These are phyloP conservation scores for Malania oleifera DNA, from an alignment of 164 flowering plant species.

Conservation along the genomic window DNA sequence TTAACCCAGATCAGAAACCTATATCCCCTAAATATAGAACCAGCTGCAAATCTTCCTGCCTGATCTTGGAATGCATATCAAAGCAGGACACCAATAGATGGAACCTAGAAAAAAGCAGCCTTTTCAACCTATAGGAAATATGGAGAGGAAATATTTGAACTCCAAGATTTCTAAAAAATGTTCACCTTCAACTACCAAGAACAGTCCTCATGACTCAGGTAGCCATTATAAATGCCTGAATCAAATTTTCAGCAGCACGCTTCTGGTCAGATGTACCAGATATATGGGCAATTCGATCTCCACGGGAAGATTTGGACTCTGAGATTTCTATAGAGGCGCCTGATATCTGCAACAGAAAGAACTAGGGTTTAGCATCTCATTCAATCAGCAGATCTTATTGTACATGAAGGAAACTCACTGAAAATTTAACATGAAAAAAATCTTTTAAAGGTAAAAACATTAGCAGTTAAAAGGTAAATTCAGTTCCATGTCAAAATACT, in stretches of 20 bases:
- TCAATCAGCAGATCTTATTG: neutral
- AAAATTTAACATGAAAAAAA: neutral
- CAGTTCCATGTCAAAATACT: too few species aligned
- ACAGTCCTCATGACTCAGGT: conserved; percentile 28
- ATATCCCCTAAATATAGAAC: conserved; percentile 13
- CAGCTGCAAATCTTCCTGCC: conserved; percentile 12
- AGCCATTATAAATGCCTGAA: conserved; percentile 91
- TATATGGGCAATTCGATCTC: conserved; percentile 76
- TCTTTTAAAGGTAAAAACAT: neutral
- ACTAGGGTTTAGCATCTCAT: neutral
- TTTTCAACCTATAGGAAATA: conserved; percentile 35
- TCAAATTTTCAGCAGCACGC: conserved; percentile 82
- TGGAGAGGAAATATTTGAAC: conserved; percentile 14
- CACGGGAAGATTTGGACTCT: conserved; percentile 70
- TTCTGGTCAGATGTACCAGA: conserved; percentile 92
- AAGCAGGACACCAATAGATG: conserved; percentile 17
- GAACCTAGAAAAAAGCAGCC: conserved; percentile 19
- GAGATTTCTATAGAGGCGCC: conserved; percentile 83
- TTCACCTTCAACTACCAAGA: conserved; percentile 23
- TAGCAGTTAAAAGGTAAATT: neutral
- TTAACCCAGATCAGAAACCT: conserved; percentile 14
- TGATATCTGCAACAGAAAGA: conserved; percentile 62
- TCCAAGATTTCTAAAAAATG: conserved; percentile 16
- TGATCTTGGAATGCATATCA: conserved; percentile 14
- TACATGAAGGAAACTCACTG: neutral